Percentiles rank a stretch among this genome's conserved stretches.
Evolutionary conservation across 768 basidiomycete genomes (phyloP).

Genomic region (Leccinum ochraceum): DNA sequence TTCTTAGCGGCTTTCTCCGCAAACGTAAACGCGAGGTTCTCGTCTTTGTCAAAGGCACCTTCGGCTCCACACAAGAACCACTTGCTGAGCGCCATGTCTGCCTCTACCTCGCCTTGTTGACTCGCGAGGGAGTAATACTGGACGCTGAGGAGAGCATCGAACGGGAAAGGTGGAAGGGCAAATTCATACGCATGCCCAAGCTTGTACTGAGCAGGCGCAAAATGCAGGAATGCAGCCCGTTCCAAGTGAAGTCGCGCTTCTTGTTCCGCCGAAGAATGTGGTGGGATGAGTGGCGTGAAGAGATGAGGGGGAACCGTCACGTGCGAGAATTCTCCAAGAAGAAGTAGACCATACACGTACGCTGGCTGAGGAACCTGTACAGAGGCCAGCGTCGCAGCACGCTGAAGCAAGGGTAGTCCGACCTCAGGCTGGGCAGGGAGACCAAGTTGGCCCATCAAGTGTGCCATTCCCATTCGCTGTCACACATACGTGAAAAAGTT

Average conservation of each 20-base stretch:
- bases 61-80: constrained; percentile 94
- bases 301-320: constrained; percentile 51
- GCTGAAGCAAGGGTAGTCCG: constrained; percentile 73
- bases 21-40: constrained; percentile 81
- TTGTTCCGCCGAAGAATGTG: constrained; percentile 44
- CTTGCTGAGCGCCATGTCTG: constrained; percentile 95
- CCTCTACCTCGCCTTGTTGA: constrained; percentile 86
- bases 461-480: constrained; percentile 91
- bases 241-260: constrained; percentile 82
- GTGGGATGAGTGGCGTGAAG: constrained; percentile 56
- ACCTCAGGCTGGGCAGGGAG: constrained; percentile 50
- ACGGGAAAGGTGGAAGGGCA: constrained; percentile 79
- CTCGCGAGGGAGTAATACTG: constrained; percentile 86
- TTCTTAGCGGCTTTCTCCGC: constrained; percentile 83
- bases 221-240: constrained; percentile 81
- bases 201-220: constrained; percentile 89
- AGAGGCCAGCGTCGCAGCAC: constrained; percentile 74
- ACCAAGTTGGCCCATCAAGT: constrained; percentile 84
- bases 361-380: constrained; percentile 84
- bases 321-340: constrained; percentile 81
- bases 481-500: constrained; percentile 10
- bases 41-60: constrained; percentile 82
- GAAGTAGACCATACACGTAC: constrained; percentile 85
- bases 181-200: constrained; percentile 92
- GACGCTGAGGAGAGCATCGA: constrained; percentile 86